These are phyloP conservation scores for Chlorella vulgaris DNA, from an alignment of 139 green algal genomes.

Conservation along the genomic window DNA sequence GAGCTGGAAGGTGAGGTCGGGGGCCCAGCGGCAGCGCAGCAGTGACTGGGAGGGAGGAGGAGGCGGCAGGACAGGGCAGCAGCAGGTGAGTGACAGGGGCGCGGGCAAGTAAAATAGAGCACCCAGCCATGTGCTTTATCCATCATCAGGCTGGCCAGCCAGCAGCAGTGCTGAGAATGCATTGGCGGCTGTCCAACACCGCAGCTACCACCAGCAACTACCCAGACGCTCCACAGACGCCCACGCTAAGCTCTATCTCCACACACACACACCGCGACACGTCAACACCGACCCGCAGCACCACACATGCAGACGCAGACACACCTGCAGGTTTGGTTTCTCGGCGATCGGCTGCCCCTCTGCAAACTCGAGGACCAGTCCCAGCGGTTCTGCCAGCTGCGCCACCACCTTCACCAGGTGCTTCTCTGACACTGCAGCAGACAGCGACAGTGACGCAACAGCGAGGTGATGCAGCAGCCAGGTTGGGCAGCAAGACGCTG, in stretches of 20 bases:
- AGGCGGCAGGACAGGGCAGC: background rate
- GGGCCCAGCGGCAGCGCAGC: slow-evolving; percentile 57
- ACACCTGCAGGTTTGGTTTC: slow-evolving; percentile 63
- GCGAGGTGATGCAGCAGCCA: background rate
- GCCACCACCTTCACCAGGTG: slow-evolving; percentile 72
- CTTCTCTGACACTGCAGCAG: slow-evolving; percentile 35
- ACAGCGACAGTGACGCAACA: too few relatives aligned
- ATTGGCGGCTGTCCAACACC: too few relatives aligned
- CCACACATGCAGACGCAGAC: background rate
- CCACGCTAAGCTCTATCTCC: too few relatives aligned
- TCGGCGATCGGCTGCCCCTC: slow-evolving; percentile 59
- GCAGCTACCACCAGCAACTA: too few relatives aligned
- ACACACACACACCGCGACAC: background rate
- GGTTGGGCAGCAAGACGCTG: background rate
- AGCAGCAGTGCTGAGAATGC: too few relatives aligned
- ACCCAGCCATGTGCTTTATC: too few relatives aligned
- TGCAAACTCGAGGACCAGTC: slow-evolving; percentile 66
- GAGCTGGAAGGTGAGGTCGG: slow-evolving; percentile 40
- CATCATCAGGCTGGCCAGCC: too few relatives aligned
- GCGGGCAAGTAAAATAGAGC: background rate
- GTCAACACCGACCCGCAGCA: background rate
- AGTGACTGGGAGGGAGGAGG: slow-evolving; percentile 19
- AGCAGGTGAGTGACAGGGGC: background rate
- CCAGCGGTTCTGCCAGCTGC: slow-evolving; percentile 45
- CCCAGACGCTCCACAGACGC: too few relatives aligned